These are phyloP conservation scores for Colletotrichum sansevieriae DNA, from an alignment of 2,329 filamentous ascomycete species.

Conservation along the genomic window DNA sequence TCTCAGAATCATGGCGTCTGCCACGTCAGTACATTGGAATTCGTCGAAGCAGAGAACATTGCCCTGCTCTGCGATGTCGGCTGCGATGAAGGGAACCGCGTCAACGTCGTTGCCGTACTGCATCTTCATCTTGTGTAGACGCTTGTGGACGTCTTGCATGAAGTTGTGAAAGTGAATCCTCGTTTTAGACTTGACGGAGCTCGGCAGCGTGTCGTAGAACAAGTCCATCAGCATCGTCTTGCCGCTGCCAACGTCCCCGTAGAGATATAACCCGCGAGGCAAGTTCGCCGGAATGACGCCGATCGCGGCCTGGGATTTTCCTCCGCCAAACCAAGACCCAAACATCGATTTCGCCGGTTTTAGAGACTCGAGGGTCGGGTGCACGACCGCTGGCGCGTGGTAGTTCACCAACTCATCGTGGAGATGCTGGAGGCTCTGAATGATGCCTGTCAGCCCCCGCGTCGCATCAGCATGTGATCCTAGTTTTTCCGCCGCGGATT, in stretches of 20 bases:
- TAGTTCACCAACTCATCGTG: conserved; percentile 86
- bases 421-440: conserved; percentile 88
- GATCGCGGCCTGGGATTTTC: conserved; percentile 54
- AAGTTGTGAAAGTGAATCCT: conserved; percentile 99
- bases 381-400: conserved; percentile 77
- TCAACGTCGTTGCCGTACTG: conserved; percentile 90
- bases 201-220: conserved; percentile 92
- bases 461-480: conserved; percentile 26
- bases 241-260: conserved; percentile 94
- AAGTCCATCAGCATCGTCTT: conserved; percentile 99
- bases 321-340: conserved; percentile 71
- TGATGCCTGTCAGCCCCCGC: conserved; percentile 73
- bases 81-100: conserved; percentile 90
- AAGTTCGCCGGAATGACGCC: conserved; percentile 76
- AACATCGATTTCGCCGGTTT: conserved; percentile 68
- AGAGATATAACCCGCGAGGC: conserved; percentile 93
- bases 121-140: conserved; percentile 92
- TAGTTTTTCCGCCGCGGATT: not conserved
- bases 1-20: conserved; percentile 97
- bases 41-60: conserved; percentile 97
- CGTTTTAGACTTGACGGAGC: conserved; percentile 83
- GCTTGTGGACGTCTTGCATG: conserved; percentile 97
- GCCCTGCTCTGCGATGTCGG: conserved; percentile 88
- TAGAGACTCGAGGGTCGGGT: conserved; percentile 80
- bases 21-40: conserved; percentile 98